A percentile compares a stretch with the other conserved stretches of the same genome.
Evolutionary conservation across 164 flowering plant species (phyloP).

Genomic region (Tinospora cordifolia): DNA sequence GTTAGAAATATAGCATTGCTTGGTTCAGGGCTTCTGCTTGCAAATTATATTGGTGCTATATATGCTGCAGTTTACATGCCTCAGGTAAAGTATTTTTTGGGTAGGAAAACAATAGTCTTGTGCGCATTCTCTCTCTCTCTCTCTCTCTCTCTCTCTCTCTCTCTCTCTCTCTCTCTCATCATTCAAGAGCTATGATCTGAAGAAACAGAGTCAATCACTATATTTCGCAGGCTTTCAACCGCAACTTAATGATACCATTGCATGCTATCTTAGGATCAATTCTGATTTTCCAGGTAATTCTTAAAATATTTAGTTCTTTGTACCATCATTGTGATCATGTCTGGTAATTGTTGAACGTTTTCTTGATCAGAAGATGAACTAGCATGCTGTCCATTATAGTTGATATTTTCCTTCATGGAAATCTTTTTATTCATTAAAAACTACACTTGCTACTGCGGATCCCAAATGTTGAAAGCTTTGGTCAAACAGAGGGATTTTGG

Average conservation of each 20-base stretch:
- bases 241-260: conserved; percentile 67
- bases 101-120: background rate
- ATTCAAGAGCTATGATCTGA: conserved; percentile 1
- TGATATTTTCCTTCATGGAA: too few species aligned
- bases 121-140: background rate
- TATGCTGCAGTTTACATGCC: conserved; percentile 78
- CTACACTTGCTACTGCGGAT: too few species aligned
- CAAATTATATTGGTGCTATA: conserved; percentile 71
- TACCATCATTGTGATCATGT: background rate
- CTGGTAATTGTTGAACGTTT: too few species aligned
- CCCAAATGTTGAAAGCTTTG: too few species aligned
- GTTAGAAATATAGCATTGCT: conserved; percentile 86
- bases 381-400: too few species aligned
- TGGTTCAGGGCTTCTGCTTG: conserved; percentile 75
- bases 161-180: background rate
- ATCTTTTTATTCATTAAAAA: too few species aligned
- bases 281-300: conserved; percentile 76
- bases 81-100: conserved; percentile 41
- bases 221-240: conserved; percentile 72
- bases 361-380: too few species aligned
- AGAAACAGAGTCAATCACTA: background rate
- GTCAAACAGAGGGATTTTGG: too few species aligned
- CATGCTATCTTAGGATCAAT: conserved; percentile 57
- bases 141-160: background rate
- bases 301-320: background rate